A percentile compares a stretch with the other conserved stretches of the same genome.
Evolutionary conservation across 2,329 filamentous ascomycete genomes (phyloP).

Genomic region (Microcera coccophila): DNA sequence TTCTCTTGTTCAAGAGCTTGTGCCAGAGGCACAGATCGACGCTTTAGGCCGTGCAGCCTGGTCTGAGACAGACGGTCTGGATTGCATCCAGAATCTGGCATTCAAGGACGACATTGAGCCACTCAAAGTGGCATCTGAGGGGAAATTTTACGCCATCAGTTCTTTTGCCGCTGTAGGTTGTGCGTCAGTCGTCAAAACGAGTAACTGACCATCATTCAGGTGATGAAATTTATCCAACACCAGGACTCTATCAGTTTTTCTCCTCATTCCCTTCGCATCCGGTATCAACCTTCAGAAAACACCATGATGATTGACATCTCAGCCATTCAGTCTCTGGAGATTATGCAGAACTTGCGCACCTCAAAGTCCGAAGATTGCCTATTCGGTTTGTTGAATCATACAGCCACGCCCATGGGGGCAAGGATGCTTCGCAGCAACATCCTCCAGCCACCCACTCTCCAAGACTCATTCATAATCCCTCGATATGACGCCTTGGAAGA

Average conservation of each 20-base stretch:
- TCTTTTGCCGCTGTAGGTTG: conserved; percentile 75
- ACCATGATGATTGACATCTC: conserved; percentile 95
- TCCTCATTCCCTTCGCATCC: conserved; percentile 77
- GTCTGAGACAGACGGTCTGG: conserved; percentile 73
- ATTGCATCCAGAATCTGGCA: conserved; percentile 74
- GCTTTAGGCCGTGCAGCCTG: conserved; percentile 74
- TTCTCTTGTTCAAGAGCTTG: conserved; percentile 64
- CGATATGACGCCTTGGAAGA: conserved; percentile 84
- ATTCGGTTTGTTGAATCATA: conserved; percentile 81
- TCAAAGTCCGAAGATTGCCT: conserved; percentile 76
- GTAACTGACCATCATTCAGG: conserved; percentile 46
- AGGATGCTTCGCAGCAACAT: conserved; percentile 81
- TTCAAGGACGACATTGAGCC: conserved; percentile 76
- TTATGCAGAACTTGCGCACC: conserved; percentile 81
- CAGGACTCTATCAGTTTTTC: conserved; percentile 66
- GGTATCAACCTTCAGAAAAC: conserved; percentile 82
- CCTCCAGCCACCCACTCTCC: conserved; percentile 76
- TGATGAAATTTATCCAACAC: conserved; percentile 74
- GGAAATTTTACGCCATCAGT: conserved; percentile 83
- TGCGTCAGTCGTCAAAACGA: accelerated
- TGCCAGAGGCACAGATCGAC: conserved; percentile 29
- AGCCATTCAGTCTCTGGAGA: conserved; percentile 80
- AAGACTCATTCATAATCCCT: conserved; percentile 60
- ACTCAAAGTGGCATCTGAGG: conserved; percentile 71
- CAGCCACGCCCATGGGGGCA: conserved; percentile 81